Conservation (phyloP, 331 rosid species). For the Acacia concinna region DNA sequence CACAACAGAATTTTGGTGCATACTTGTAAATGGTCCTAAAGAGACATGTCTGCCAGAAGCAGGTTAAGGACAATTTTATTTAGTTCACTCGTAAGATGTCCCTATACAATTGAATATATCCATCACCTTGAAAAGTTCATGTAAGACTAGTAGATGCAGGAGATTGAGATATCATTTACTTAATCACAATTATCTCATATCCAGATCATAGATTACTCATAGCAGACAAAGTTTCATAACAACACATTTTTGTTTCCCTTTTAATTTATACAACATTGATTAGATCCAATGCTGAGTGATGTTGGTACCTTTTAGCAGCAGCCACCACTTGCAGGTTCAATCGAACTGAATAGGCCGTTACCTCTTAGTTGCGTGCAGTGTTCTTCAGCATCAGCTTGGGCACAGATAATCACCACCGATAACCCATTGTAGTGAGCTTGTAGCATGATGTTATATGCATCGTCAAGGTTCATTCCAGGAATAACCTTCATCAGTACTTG, state of each 20-base stretch:
- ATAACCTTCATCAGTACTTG: slow-evolving; percentile 83
- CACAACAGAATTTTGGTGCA: background rate
- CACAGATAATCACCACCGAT: slow-evolving; percentile 80
- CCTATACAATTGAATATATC: background rate
- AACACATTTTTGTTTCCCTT: background rate
- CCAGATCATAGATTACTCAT: background rate
- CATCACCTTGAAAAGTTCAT: background rate
- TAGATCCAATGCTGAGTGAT: background rate
- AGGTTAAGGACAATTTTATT: background rate
- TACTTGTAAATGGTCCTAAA: background rate
- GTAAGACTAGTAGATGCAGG: background rate
- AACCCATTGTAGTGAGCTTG: slow-evolving; percentile 82
- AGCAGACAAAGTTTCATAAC: slow-evolving; percentile 31
- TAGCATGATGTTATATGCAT: slow-evolving; percentile 87
- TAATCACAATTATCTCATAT: slow-evolving; percentile 33
- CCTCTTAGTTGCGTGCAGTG: slow-evolving; percentile 88
- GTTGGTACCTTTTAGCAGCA: slow-evolving; percentile 41
- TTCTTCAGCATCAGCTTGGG: slow-evolving; percentile 88
- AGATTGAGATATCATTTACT: slow-evolving; percentile 40
- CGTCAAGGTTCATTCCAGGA: slow-evolving; percentile 85
- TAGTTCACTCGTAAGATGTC: background rate
- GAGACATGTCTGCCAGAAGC: background rate
- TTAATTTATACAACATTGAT: slow-evolving; percentile 1
- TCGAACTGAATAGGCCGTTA: slow-evolving; percentile 79
- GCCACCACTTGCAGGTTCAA: slow-evolving; percentile 76